These are phyloP conservation scores for Pseudogymnoascus sp. DNA, from an alignment of 2,329 filamentous ascomycete genomes.

Conservation along the genomic window DNA sequence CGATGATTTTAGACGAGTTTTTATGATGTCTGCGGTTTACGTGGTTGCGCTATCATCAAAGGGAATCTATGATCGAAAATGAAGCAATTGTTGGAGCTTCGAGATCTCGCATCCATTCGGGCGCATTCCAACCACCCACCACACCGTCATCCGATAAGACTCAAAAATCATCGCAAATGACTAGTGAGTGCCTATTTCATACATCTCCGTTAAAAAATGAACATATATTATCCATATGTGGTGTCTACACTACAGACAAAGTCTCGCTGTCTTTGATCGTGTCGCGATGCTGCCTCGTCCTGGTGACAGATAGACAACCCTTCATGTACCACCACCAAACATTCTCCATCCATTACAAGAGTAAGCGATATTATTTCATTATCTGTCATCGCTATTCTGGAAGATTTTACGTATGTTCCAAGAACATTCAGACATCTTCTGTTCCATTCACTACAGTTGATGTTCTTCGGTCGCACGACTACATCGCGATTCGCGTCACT, in stretches of 20 bases:
- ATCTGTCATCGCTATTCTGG: background rate
- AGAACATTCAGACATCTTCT: background rate
- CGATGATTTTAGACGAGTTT: background rate
- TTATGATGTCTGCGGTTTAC: background rate
- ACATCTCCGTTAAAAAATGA: background rate
- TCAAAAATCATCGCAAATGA: background rate
- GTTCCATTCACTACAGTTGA: background rate
- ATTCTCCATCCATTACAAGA: background rate
- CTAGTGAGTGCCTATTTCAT: conserved; percentile 1
- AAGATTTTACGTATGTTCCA: background rate
- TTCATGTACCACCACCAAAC: background rate
- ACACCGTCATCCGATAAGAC: background rate
- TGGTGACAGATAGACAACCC: background rate
- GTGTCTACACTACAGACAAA: background rate
- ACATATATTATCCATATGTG: background rate
- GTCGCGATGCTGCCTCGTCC: background rate
- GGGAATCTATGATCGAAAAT: background rate
- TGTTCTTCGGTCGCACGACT: background rate
- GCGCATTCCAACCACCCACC: background rate
- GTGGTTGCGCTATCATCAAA: background rate
- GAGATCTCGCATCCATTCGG: background rate
- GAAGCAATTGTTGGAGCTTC: conserved; percentile 5
- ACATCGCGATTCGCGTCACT: background rate
- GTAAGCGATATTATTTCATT: background rate
- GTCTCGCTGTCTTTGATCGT: background rate